Base-by-base conservation (phyloP, 2,329 filamentous ascomycete species). In the Juglanconis juglandina region DNA sequence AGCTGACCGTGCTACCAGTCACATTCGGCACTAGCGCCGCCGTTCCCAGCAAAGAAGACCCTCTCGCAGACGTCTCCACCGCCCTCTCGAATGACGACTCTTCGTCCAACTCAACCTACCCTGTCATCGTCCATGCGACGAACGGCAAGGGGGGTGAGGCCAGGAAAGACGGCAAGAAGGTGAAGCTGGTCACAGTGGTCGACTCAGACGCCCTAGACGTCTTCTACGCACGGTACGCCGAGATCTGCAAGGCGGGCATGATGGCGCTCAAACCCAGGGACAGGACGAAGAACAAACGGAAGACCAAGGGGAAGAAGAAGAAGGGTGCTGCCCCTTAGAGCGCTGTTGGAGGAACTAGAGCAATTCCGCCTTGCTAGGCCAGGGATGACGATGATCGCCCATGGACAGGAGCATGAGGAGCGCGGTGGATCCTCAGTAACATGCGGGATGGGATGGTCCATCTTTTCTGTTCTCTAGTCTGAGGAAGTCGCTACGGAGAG, bases 241-340 rank as follows among this genome's bases (percentile, higher is more conserved):
- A 98, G 67, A 82, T 92, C 3, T 97, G 93, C 77, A 97, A 96
- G 79, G 79, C 82, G 0, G 92, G 92, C 5, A 97, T 98, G 92
- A 82, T 84, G 53, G 87, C 88, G 7, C 72, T 99, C 76, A 98
- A 96, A 85, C 96, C 96, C 72, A 84, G 95, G 67, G 94, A 98
- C 76, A 85, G 92, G 70, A 96, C 89, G 75, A 94, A 91, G 82
- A 87, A 88, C 79, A 91, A 90, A 72, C 87, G 89, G 68, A 90
- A 89, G 73, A 91, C 89, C 65, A 91, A 88, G 78, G 85, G 81
- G 77, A 90, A 87, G 79, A 87, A 84, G 75, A 75, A 74, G 0
- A 69, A 58, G 55, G 39, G 70, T 8, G 66, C 68, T 42, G 68
- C 67, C 17, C 52, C 59, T 47, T 56, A 34, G 17, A 35, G 13